Percentiles rank a stretch among this genome's conserved stretches.
phyloP scores from a whole-genome alignment of 768 basidiomycete genomes.

The Pisolithus orientalis region DNA sequence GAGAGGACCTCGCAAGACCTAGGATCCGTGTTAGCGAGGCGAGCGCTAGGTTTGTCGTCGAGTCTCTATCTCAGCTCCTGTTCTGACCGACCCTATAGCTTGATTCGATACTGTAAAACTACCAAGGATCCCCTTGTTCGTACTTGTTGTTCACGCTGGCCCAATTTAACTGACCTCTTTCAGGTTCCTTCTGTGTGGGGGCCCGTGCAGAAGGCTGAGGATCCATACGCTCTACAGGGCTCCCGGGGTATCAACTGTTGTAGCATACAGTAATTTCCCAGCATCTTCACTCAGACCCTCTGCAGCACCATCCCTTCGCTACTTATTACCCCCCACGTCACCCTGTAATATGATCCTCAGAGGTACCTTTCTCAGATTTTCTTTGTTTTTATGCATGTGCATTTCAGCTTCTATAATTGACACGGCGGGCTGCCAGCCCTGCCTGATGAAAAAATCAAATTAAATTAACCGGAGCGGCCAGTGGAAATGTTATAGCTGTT shows the following conservation, averaged over 20 bases:
- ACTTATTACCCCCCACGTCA: conserved; percentile 3
- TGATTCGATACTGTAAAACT: conserved; percentile 69
- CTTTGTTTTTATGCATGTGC: conserved; percentile 8
- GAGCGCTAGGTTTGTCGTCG: conserved; percentile 46
- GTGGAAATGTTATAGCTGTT: conserved; percentile 25
- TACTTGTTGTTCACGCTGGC: conserved; percentile 7
- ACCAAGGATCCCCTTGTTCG: conserved; percentile 65
- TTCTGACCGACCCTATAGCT: conserved; percentile 31
- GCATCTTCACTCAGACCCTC: background rate
- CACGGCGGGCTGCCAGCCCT: no score
- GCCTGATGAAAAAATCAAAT: no score
- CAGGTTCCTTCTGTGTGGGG: conserved; percentile 98
- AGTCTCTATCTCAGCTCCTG: background rate
- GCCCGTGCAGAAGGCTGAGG: conserved; percentile 83
- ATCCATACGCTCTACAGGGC: conserved; percentile 80
- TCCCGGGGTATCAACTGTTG: conserved; percentile 48
- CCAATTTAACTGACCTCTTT: conserved; percentile 11
- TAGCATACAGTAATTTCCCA: conserved; percentile 44
- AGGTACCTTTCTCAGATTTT: conserved; percentile 2
- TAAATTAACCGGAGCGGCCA: background rate
- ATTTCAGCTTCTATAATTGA: conserved; percentile 4
- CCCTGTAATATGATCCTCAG: conserved; percentile 14
- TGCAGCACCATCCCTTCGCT: background rate
- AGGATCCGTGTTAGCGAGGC: conserved; percentile 72
- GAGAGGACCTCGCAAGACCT: conserved; percentile 68